Base-by-base conservation (phyloP, 306 rosid genomes). In the Begonia peltatifolia region DNA sequence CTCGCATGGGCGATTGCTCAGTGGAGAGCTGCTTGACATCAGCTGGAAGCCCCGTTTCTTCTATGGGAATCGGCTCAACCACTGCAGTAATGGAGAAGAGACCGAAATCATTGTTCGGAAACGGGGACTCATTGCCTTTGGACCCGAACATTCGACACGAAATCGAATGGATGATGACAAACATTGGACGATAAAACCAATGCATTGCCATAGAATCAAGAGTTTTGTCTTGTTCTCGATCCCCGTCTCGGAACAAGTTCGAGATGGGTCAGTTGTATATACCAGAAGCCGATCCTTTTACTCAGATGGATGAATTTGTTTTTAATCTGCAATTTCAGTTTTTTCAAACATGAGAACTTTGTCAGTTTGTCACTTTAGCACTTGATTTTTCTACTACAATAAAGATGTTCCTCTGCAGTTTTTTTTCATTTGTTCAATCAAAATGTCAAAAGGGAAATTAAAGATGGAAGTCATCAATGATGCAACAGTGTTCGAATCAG, bases 141-240 rank as follows among this genome's bases (percentile, higher is more conserved):
- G 80, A 70, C 46, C 59, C 74, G 20, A 63, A 57, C 62, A 52
- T 68, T 10, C 61, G 74, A 53, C 83, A 69, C 36, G 76, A 77
- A 23, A 68, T 73, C 38, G 79, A 77, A 47, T 74, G 84, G 80
- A 74, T 67, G 75, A 67, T 74, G 79, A 58, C 60, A n/a, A 78
- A 71, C 65, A 63, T 74, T 64, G 84, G 77, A 42, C 74, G 74
- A 78, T 44, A 38, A 2, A 17, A 36, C 16, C 50, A 52, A 13
- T 38, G 35, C 55, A 14, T 8, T 46, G 38, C 38, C 42, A 13
- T 12, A 50, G 38, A 49, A 16, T 18, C 42, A n/a, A 44, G 11
- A 14, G 14, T 46, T 46, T 46, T 46, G 49, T 30, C 38, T 2
- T 5, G 38, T 30, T 30, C 9, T 30, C 38, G 3, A 30, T 30